Percentiles rank a stretch among this genome's conserved stretches.
Conservation (phyloP, 2,329 filamentous ascomycete genomes). For the Chaetomiaceae sp. region DNA sequence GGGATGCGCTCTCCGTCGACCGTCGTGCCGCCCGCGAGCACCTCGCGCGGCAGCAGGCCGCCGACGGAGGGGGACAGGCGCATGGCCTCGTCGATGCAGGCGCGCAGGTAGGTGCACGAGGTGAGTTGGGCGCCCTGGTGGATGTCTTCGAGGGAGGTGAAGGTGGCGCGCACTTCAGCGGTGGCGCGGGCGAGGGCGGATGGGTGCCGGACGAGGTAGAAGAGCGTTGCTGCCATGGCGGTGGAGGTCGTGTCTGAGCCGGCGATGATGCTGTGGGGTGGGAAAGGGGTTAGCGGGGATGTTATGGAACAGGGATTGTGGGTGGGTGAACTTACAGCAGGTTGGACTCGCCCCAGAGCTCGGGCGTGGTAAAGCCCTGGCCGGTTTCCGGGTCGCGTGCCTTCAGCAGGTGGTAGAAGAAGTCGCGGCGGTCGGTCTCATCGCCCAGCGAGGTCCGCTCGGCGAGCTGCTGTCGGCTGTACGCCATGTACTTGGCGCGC, state of each 20-base stretch:
- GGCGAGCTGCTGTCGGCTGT: constrained; percentile 60
- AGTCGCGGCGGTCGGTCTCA: constrained; percentile 62
- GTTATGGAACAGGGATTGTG: not conserved
- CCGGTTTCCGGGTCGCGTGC: constrained; percentile 67
- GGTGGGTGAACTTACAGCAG: constrained; percentile 43
- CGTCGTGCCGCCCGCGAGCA: constrained; percentile 47
- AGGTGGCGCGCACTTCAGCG: constrained; percentile 47
- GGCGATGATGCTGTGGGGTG: constrained; percentile 51
- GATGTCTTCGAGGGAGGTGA: constrained; percentile 49
- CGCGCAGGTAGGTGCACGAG: constrained; percentile 53
- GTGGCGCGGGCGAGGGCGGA: constrained; percentile 41
- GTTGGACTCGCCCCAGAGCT: constrained; percentile 67
- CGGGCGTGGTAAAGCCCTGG: constrained; percentile 56
- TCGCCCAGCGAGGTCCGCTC: constrained; percentile 61
- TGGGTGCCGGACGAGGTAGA: constrained; percentile 54
- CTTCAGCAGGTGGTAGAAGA: constrained; percentile 69
- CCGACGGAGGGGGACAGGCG: constrained; percentile 56
- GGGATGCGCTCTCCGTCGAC: constrained; percentile 51
- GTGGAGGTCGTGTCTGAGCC: constrained; percentile 68
- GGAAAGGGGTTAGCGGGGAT: not conserved
- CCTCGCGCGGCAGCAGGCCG: constrained; percentile 54
- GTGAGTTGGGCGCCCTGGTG: constrained; percentile 43
- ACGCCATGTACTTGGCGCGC: constrained; percentile 63
- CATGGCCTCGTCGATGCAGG: constrained; percentile 61
- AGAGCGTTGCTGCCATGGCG: constrained; percentile 56